Evolutionary conservation across 805 yeast genomes (phyloP).

Genomic region (Nakazawaea siamensis): DNA sequence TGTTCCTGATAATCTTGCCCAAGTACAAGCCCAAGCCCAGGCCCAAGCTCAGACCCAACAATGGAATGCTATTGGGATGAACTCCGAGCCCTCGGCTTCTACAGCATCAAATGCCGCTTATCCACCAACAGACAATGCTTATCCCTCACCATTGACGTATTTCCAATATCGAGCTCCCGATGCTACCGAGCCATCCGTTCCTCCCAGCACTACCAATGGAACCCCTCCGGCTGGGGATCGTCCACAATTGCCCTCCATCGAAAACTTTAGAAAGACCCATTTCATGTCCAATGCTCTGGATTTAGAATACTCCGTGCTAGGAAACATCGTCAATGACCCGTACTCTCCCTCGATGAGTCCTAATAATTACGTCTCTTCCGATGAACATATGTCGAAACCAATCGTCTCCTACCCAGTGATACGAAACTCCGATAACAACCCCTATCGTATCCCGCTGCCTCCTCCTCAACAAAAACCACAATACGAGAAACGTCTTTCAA

Average conservation of each 20-base stretch:
- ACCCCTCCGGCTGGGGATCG: background rate
- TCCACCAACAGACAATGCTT: background rate
- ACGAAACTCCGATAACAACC: too few relatives aligned
- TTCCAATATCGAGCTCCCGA: slow-evolving; percentile 2
- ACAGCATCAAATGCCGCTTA: background rate
- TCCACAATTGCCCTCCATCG: background rate
- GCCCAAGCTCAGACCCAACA: background rate
- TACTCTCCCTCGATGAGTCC: slow-evolving; percentile 18
- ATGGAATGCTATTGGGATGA: background rate
- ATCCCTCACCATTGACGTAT: slow-evolving; percentile 4
- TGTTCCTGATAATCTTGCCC: slow-evolving; percentile 17
- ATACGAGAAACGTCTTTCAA: slow-evolving; percentile 6
- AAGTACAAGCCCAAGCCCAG: background rate
- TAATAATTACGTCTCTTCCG: slow-evolving; percentile 22
- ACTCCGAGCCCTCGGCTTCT: background rate
- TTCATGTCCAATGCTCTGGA: slow-evolving; percentile 68
- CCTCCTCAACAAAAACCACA: slow-evolving; percentile 8
- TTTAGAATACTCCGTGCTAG: slow-evolving; percentile 61
- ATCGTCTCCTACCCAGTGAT: slow-evolving; percentile 3
- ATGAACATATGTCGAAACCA: slow-evolving; percentile 6
- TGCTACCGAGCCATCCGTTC: background rate
- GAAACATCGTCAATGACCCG: slow-evolving; percentile 52
- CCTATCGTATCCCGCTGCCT: slow-evolving; percentile 4
- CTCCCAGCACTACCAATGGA: background rate
- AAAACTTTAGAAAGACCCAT: slow-evolving; percentile 21